phyloP scores from a whole-genome alignment of 352 stramenopile species.

The Phytophthora meadii region DNA sequence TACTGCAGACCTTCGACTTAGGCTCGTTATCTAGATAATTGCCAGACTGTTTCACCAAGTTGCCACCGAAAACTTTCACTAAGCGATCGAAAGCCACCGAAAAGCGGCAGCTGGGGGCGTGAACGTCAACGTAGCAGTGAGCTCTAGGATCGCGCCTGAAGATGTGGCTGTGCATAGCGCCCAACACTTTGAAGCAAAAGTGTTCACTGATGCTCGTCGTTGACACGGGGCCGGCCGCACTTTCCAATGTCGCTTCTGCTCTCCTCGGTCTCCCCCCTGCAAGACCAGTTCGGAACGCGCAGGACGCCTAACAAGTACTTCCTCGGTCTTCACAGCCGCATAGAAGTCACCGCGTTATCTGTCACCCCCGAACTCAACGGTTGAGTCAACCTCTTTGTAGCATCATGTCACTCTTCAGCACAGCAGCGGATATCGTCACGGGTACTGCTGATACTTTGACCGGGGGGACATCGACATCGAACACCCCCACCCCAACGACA shows the following conservation, averaged over 20 bases:
- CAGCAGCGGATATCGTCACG: conserved; percentile 22
- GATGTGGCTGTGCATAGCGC: conserved; percentile 34
- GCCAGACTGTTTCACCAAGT: conserved; percentile 1
- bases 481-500: conserved; percentile 12
- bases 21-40: background rate
- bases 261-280: background rate
- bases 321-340: background rate
- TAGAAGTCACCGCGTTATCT: background rate
- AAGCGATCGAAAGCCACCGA: conserved; percentile 21
- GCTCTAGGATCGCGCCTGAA: conserved; percentile 16
- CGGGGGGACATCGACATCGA: conserved; percentile 4
- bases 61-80: conserved; percentile 20
- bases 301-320: conserved; percentile 17
- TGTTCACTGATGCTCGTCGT: conserved; percentile 20
- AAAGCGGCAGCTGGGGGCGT: conserved; percentile 4
- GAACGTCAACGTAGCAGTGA: conserved; percentile 1
- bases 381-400: conserved; percentile 1
- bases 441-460: conserved; percentile 26
- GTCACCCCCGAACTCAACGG: conserved; percentile 12
- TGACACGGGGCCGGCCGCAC: conserved; percentile 18
- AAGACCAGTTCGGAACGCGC: conserved; percentile 30
- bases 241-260: conserved; percentile 36
- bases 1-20: conserved; percentile 2
- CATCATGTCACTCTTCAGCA: conserved; percentile 32
- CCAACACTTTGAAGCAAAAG: conserved; percentile 25